Base-by-base conservation (phyloP, 1,284 basidiomycete genomes). In the Phaffia rhodozyma region DNA sequence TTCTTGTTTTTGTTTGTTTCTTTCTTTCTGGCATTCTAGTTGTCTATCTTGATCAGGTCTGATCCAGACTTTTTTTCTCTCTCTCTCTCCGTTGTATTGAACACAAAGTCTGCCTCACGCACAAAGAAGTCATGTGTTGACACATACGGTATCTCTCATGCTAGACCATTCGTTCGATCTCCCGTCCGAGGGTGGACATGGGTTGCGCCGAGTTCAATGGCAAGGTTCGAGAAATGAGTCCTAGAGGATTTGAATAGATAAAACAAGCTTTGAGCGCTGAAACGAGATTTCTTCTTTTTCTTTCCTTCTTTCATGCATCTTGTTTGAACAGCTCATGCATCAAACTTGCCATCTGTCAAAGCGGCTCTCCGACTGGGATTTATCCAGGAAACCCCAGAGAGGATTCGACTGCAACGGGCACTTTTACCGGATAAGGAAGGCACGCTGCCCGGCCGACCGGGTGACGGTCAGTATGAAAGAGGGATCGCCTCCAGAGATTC, bases 61-160 rank as follows among this genome's bases (percentile, higher is more conserved):
- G n/a, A 48, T 0, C 1, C 23, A 29, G 2, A 23, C 6, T 1
- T 38, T 21, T 34, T 1, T 58, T 27, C n/a, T 30, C 56, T 47
- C 32, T 20, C 56, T 43, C 34, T 2, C n/a, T 47, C 34, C 56
- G 13, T 34, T 27, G 21, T 27, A 9, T 32, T n/a, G 50, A 25
- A 18, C 29, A 20, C 18, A 13, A 32, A 61, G 60, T n/a, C 38
- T 62, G 9, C 61, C 61, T 23, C 25, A 48, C 21, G n/a, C 47
- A 5, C 61, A 62, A 27, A 23, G 54, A 5, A 27, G 43, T 2
- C 61, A 62, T 53, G 25, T 62, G 25, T 55, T 62, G 47, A 62
- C 61, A 21, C 61, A 62, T 25, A 18, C 61, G 16, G 61, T 62
- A 23, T 62, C 38, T 23, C 61, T 62, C 7, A n/a, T 62, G 1